A percentile compares a stretch with the other conserved stretches of the same genome.
These are phyloP conservation scores for Microdochium nivale DNA, from an alignment of 2,329 filamentous ascomycete species.

Conservation along the genomic window DNA sequence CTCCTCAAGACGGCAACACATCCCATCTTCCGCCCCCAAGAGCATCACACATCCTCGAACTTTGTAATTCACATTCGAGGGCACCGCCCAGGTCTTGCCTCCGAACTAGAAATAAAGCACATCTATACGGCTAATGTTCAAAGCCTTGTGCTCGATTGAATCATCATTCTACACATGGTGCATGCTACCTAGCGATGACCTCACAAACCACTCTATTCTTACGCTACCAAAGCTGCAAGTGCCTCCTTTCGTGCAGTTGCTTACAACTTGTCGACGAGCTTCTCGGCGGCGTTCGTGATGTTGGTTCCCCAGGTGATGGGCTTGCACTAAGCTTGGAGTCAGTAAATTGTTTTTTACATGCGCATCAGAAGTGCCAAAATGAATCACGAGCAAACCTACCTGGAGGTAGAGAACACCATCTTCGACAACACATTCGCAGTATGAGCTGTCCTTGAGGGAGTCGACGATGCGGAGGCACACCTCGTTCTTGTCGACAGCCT, in stretches of 20 bases:
- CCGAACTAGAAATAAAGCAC: too few species aligned
- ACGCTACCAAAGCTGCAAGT: too few species aligned
- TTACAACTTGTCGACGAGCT: conserved; percentile 26
- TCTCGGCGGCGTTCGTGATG: conserved; percentile 20
- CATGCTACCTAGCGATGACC: too few species aligned
- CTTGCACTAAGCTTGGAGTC: conserved; percentile 17
- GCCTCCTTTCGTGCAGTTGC: background rate
- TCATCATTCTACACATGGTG: too few species aligned
- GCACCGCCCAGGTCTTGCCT: too few species aligned
- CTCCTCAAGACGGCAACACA: too few species aligned
- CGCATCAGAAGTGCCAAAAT: background rate
- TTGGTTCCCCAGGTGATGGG: conserved; percentile 28
- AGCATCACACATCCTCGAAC: too few species aligned
- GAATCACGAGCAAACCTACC: conserved; percentile 17
- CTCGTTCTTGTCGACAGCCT: conserved; percentile 32
- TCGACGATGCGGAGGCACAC: conserved; percentile 39
- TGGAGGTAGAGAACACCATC: conserved; percentile 42
- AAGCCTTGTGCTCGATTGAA: too few species aligned
- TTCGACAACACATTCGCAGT: conserved; percentile 38
- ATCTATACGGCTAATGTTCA: too few species aligned
- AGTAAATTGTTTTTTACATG: conserved; percentile 1
- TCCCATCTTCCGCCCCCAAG: too few species aligned
- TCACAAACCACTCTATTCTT: too few species aligned
- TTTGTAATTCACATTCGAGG: too few species aligned
- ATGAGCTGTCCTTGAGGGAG: conserved; percentile 27